These are phyloP conservation scores for Aureobasidium sp. DNA, from an alignment of 2,329 filamentous ascomycete genomes.

Conservation along the genomic window DNA sequence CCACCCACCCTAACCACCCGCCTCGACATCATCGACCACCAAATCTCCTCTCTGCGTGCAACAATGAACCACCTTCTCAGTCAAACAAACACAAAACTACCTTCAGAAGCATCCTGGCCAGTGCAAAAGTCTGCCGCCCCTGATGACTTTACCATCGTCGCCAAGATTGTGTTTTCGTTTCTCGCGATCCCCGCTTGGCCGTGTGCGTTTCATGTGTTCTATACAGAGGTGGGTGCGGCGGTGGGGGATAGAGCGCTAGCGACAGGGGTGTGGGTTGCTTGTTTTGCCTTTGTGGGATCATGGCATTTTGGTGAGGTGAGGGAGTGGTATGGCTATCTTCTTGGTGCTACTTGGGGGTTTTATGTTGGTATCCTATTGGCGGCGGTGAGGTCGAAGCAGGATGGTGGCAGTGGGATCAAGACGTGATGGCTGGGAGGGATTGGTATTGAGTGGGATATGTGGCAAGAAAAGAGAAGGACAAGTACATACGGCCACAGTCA, in stretches of 20 bases:
- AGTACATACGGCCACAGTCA: no score
- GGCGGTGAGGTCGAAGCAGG: not conserved
- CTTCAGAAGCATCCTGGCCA: not conserved
- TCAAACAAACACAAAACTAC: not conserved
- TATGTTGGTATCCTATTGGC: not conserved
- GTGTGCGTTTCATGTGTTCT: not conserved
- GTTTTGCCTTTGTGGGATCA: not conserved
- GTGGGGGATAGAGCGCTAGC: not conserved
- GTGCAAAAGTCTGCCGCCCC: not conserved
- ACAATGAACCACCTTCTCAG: not conserved
- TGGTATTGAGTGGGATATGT: no score
- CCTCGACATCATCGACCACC: not conserved
- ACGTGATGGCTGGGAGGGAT: no score
- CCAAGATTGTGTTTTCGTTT: not conserved
- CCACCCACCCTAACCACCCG: not conserved
- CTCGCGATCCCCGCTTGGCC: not conserved
- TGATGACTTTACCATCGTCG: not conserved
- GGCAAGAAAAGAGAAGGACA: no score
- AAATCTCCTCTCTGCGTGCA: not conserved
- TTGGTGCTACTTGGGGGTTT: not conserved
- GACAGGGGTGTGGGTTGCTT: not conserved
- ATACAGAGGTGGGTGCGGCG: not conserved
- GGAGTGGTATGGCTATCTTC: not conserved
- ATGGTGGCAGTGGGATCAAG: no score
- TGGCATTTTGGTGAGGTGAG: not conserved